Evolutionary conservation across 2,329 filamentous ascomycete species (phyloP), one percentile per base, ranked within the genome.

Genomic region (Seiridium unicorne): DNA sequence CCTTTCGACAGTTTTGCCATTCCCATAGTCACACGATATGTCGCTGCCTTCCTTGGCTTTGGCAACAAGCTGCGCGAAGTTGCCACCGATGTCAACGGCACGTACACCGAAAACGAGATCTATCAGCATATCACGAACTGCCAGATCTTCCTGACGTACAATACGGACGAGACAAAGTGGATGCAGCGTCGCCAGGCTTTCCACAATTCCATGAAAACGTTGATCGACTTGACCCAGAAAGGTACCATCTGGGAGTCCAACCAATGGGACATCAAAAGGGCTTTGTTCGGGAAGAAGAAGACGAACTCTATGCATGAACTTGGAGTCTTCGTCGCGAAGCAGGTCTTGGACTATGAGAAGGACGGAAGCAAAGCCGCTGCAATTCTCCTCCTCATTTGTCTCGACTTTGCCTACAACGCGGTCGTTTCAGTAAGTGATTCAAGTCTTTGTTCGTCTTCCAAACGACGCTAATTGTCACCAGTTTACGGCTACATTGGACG

Each of bases 21-120:
- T 40, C 66, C 66, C 10, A 61, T 68, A 5, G 64, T 67, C 9
- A 72, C 72, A 4, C 69, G 67, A 59, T 75, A 73, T 38, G 66
- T 70, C 8, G 75, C 69, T 0, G 72, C 67, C 36, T 66, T 69
- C 44, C 62, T 69, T 5, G 66, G 66, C 4, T 68, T 66, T 49
- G 58, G 57, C 38, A 26, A 67, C 18, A 60, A 61, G 4, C 59
- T 67, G 31, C 56, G 61, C 36, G 58, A 62, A 26, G 59, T 57
- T 35, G 31, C 51, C 26, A 60, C 55, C 32, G 61, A 62, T 1
- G 61, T 46, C 11, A 58, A 61, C 31, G 66, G 60, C 54, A 64
- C 57, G 32, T 26, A 26, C 18, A 26, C 1, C 18, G 65, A 66
- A 31, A 69, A 69, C 40, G 61, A 68, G 54, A 65, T 69, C 10